Evolutionary conservation across 2,329 filamentous ascomycete species (phyloP).

Genomic region (Cytospora schulzeri): DNA sequence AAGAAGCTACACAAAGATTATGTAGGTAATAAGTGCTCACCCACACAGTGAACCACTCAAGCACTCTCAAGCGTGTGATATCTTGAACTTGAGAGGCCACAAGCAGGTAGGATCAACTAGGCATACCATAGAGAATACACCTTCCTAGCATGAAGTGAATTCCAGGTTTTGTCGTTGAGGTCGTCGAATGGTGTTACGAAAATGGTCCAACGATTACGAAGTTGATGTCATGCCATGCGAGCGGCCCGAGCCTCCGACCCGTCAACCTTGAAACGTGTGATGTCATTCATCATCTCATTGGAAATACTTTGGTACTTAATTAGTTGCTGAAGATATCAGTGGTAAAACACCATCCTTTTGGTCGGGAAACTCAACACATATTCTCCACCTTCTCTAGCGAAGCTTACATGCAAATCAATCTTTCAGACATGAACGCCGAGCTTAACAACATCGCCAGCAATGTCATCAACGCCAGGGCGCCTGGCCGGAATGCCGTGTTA

Average conservation of each 20-base stretch:
- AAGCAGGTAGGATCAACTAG: too few species aligned
- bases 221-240: neutral
- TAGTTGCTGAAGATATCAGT: neutral
- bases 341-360: neutral
- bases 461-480: constrained; percentile 10
- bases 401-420: too few species aligned
- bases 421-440: neutral
- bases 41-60: too few species aligned
- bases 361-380: neutral
- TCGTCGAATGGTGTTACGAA: neutral
- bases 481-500: constrained; percentile 20
- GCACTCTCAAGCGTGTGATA: too few species aligned
- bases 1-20: too few species aligned
- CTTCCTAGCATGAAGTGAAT: neutral
- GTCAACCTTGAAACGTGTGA: neutral
- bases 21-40: too few species aligned
- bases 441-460: constrained; percentile 9
- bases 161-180: neutral
- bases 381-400: neutral
- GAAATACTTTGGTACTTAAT: too few species aligned
- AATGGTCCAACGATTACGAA: neutral
- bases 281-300: constrained; percentile 8
- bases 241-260: neutral
- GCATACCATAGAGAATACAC: too few species aligned
- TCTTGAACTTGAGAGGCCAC: too few species aligned